These are phyloP conservation scores for Oidium heveae DNA, from an alignment of 2,329 filamentous ascomycete species.

Conservation along the genomic window DNA sequence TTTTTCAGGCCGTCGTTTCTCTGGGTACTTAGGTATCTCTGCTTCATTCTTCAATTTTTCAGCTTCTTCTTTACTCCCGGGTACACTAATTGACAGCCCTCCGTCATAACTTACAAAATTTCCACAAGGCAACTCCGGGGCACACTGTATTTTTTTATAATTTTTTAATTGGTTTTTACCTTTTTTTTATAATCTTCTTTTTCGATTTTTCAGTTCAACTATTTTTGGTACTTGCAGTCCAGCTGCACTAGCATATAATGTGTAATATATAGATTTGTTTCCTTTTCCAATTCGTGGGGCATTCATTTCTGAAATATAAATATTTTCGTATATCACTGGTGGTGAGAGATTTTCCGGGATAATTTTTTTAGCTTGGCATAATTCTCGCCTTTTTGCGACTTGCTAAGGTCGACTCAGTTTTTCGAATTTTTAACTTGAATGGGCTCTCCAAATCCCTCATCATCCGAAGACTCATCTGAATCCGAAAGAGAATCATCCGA, in stretches of 20 bases:
- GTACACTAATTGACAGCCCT: not conserved
- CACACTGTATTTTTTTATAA: not conserved
- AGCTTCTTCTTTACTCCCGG: not conserved
- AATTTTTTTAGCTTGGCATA: not conserved
- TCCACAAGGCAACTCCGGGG: not conserved
- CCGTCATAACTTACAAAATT: not conserved
- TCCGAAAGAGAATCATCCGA: too few species aligned
- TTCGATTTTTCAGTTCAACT: not conserved
- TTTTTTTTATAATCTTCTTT: not conserved
- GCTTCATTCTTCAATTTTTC: not conserved
- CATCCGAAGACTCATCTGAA: too few species aligned
- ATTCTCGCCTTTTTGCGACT: not conserved
- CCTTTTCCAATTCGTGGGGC: not conserved
- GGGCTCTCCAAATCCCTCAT: too few species aligned
- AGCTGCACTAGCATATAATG: too few species aligned
- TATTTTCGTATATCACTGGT: too few species aligned
- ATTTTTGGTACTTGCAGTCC: not conserved
- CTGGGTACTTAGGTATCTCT: not conserved
- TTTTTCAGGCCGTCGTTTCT: not conserved
- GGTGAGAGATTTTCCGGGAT: not conserved
- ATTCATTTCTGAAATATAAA: not conserved
- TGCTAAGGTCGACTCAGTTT: not conserved
- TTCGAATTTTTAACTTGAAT: not conserved
- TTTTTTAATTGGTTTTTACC: not conserved
- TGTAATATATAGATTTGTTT: not conserved